These are phyloP conservation scores for Sechiopsis laciniata DNA, from an alignment of 306 rosid species.

Conservation along the genomic window DNA sequence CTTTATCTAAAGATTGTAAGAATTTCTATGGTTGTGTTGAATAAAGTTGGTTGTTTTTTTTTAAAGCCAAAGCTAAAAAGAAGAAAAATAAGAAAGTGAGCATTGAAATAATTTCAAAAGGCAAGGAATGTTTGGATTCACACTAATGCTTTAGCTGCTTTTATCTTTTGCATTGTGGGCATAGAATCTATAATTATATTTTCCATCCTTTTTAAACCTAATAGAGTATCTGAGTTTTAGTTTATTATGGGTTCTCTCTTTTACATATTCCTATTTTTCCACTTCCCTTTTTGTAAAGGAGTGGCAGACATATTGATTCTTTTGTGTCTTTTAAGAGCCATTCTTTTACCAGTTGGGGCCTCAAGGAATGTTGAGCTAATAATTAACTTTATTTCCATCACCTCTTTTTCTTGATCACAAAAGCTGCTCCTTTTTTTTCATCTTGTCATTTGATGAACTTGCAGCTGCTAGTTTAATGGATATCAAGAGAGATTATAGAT, in stretches of 20 bases:
- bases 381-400: conserved; percentile 2
- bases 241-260: conserved; percentile 28
- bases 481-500: conserved; percentile 18
- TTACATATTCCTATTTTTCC: conserved; percentile 37
- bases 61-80: conserved; percentile 6
- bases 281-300: conserved; percentile 39
- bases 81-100: not conserved
- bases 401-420: conserved; percentile 7
- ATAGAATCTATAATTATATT: not conserved
- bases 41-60: too few species aligned
- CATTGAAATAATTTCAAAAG: not conserved
- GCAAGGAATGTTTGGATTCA: conserved; percentile 44
- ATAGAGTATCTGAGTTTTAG: conserved; percentile 40
- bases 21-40: too few species aligned
- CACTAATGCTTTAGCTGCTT: not conserved
- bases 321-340: conserved; percentile 35
- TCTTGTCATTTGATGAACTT: conserved; percentile 8
- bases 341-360: conserved; percentile 33
- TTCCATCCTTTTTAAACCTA: conserved; percentile 23
- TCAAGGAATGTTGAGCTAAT: conserved; percentile 1
- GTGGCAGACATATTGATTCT: conserved; percentile 41
- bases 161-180: not conserved
- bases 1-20: too few species aligned
- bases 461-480: conserved; percentile 23
- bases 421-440: conserved; percentile 7